Evolutionary conservation across 1,284 basidiomycete species (phyloP).

Genomic region (Trichosporon sp.): DNA sequence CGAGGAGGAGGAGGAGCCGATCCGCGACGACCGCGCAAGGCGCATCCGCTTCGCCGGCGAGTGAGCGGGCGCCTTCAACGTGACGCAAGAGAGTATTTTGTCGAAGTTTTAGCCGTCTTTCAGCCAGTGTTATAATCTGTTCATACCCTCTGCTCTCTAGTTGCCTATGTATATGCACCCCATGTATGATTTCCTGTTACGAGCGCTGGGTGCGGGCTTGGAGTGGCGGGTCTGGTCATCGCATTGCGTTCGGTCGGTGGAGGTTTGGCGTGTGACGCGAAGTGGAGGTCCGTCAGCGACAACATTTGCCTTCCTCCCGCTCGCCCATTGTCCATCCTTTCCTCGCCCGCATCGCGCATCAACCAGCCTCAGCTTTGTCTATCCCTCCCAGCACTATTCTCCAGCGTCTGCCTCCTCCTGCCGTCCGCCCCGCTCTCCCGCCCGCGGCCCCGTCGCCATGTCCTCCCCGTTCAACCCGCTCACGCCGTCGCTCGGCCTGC

Average conservation of each 20-base stretch:
- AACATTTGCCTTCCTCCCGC: not conserved
- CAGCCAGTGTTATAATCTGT: not conserved
- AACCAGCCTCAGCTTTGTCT: not conserved
- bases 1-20: conserved; percentile 27
- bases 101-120: not conserved
- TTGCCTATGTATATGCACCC: not conserved
- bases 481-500: not conserved
- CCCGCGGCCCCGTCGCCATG: not conserved
- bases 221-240: too few species aligned
- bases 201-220: too few species aligned
- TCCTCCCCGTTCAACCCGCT: conserved; percentile 25
- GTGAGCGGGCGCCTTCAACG: not conserved
- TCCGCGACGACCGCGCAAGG: conserved; percentile 33
- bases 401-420: too few species aligned
- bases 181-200: not conserved
- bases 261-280: not conserved
- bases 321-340: not conserved
- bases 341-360: not conserved
- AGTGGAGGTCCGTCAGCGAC: not conserved
- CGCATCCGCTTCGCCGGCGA: conserved; percentile 35
- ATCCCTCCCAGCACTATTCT: too few species aligned
- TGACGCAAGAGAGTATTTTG: not conserved
- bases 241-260: too few species aligned
- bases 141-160: not conserved
- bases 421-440: too few species aligned